phyloP scores from a whole-genome alignment of 2,329 filamentous ascomycete species.

The Exserohilum turcica region DNA sequence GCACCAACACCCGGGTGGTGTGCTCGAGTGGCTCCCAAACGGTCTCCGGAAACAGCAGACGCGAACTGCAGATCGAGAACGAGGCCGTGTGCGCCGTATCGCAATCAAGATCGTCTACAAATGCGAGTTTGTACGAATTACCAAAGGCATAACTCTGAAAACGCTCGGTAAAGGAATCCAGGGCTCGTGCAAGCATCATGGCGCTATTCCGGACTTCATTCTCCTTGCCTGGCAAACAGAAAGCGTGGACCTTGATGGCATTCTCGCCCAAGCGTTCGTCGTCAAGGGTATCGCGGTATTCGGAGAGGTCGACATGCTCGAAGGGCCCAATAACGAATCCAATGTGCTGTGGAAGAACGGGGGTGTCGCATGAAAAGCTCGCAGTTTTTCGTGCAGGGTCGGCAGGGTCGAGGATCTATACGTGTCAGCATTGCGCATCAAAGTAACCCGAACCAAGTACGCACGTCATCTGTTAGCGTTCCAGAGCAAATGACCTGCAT shows the following conservation, averaged over 20 bases:
- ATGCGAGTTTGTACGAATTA: constrained; percentile 88
- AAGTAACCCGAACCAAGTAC: constrained; percentile 10
- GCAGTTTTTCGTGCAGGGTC: constrained; percentile 86
- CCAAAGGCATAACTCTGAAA: constrained; percentile 88
- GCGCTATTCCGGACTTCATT: constrained; percentile 88
- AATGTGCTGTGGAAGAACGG: constrained; percentile 83
- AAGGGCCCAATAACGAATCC: constrained; percentile 95
- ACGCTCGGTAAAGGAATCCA: constrained; percentile 88
- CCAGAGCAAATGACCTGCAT: constrained; percentile 91
- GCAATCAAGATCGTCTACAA: constrained; percentile 83
- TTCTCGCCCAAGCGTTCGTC: constrained; percentile 89
- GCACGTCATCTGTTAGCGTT: constrained; percentile 78
- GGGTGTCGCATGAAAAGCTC: constrained; percentile 72
- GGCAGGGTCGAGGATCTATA: constrained; percentile 67
- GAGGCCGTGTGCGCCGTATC: constrained; percentile 80
- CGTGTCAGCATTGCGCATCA: constrained; percentile 12
- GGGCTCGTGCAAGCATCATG: constrained; percentile 77
- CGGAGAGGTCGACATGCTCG: constrained; percentile 86
- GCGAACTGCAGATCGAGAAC: constrained; percentile 83
- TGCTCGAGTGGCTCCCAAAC: constrained; percentile 85
- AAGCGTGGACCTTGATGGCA: constrained; percentile 86
- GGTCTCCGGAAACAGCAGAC: constrained; percentile 81
- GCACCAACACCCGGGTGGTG: constrained; percentile 78
- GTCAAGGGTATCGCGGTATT: constrained; percentile 87
- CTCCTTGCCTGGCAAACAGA: constrained; percentile 81